phyloP scores from a whole-genome alignment of 2,329 filamentous ascomycete genomes.

The Phyllosticta citrichinensis region DNA sequence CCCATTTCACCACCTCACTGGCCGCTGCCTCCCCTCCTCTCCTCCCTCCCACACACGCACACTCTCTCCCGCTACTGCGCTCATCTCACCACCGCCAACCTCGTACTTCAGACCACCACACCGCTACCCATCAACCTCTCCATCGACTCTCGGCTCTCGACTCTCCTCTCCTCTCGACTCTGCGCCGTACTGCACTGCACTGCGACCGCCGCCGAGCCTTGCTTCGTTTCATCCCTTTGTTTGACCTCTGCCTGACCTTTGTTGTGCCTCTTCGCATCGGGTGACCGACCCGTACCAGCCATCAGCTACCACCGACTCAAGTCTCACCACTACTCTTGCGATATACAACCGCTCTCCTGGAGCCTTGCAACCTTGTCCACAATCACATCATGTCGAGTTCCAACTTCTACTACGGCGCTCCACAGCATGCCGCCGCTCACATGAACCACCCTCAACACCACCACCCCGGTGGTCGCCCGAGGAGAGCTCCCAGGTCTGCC shows the following conservation, averaged over 20 bases:
- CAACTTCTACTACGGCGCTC: slow-evolving; percentile 37
- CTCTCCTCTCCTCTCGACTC: background rate
- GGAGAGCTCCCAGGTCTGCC: slow-evolving; percentile 70
- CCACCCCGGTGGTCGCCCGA: slow-evolving; percentile 76
- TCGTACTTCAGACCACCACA: slow-evolving; percentile 1
- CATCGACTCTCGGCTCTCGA: background rate
- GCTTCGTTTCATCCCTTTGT: slow-evolving; percentile 8
- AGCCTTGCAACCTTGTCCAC: background rate
- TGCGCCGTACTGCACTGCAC: background rate
- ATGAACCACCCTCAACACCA: slow-evolving; percentile 54
- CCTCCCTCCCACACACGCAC: background rate
- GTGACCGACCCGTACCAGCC: slow-evolving; percentile 3
- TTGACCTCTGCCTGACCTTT: slow-evolving; percentile 10
- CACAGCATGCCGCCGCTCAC: slow-evolving; percentile 39
- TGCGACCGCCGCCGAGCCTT: background rate
- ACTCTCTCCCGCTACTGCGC: background rate
- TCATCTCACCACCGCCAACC: background rate
- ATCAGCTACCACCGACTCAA: slow-evolving; percentile 1
- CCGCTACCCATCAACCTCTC: background rate
- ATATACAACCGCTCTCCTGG: background rate
- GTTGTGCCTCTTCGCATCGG: slow-evolving; percentile 8
- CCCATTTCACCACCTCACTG: background rate
- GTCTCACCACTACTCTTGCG: slow-evolving; percentile 5
- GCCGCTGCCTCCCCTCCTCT: background rate
- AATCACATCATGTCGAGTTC: slow-evolving; percentile 6